Conservation (phyloP, 495 filamentous ascomycete genomes). For the Penicillium maclennaniae region DNA sequence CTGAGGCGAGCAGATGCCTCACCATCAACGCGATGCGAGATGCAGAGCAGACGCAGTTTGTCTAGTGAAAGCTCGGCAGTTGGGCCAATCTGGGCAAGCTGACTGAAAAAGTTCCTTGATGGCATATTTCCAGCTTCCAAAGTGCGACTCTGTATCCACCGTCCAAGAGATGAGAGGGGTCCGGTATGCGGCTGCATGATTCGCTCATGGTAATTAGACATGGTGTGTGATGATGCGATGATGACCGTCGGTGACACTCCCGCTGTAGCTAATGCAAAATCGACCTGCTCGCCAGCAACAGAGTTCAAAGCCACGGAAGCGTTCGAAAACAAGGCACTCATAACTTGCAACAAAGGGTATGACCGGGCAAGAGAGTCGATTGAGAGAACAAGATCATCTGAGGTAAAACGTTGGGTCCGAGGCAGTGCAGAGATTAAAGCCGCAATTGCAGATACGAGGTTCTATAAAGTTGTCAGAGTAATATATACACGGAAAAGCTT, state of each 20-base stretch:
- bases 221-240: conserved; percentile 70
- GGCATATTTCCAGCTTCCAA: conserved; percentile 68
- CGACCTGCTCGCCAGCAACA: conserved; percentile 65
- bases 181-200: conserved; percentile 49
- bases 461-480: conserved; percentile 38
- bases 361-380: conserved; percentile 75
- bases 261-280: conserved; percentile 67
- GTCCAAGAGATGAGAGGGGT: conserved; percentile 53
- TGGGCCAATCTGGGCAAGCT: conserved; percentile 54
- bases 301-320: conserved; percentile 86
- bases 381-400: conserved; percentile 81
- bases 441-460: conserved; percentile 74
- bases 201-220: conserved; percentile 60
- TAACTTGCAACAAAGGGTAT: conserved; percentile 74
- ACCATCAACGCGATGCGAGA: conserved; percentile 37
- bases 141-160: conserved; percentile 64
- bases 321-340: conserved; percentile 79
- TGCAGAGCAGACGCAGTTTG: conserved; percentile 59
- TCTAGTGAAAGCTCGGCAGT: conserved; percentile 61
- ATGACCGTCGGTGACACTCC: conserved; percentile 79
- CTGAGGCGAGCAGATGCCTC: conserved; percentile 46
- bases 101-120: conserved; percentile 39
- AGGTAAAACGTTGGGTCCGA: conserved; percentile 62
- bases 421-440: conserved; percentile 75
- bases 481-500: neutral